These are phyloP conservation scores for Dothideomycetes sp. DNA, from an alignment of 2,329 filamentous ascomycete genomes.

Conservation along the genomic window DNA sequence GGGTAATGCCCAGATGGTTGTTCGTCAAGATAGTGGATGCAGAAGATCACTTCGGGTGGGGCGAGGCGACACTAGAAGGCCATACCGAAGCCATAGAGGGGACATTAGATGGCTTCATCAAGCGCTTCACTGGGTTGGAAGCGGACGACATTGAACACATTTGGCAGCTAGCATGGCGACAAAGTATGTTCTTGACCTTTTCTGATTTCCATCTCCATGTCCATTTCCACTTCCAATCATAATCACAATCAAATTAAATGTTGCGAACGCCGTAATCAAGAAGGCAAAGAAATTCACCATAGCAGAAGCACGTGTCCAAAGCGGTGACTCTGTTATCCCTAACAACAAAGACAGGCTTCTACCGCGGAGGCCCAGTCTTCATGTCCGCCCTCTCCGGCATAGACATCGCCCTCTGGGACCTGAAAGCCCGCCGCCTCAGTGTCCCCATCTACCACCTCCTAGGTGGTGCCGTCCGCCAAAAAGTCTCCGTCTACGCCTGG, in stretches of 20 bases:
- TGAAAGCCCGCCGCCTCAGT: conserved; percentile 54
- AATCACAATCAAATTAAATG: too few relatives aligned
- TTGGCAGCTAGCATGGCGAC: conserved; percentile 61
- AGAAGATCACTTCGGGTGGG: conserved; percentile 54
- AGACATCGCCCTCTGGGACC: conserved; percentile 68
- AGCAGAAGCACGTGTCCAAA: background rate
- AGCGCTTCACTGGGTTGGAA: conserved; percentile 52
- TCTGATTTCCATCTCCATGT: background rate
- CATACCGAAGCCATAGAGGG: conserved; percentile 65
- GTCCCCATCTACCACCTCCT: conserved; percentile 64
- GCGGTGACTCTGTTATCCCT: too few relatives aligned
- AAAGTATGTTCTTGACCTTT: conserved; percentile 14
- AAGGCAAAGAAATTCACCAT: background rate
- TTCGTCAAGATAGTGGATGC: conserved; percentile 66
- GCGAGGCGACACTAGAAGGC: conserved; percentile 61
- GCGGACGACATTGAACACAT: conserved; percentile 70
- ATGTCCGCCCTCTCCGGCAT: conserved; percentile 68
- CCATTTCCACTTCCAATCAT: too few relatives aligned
- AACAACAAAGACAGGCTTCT: conserved; percentile 43
- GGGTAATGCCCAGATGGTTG: conserved; percentile 63
- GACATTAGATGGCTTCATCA: conserved; percentile 53
- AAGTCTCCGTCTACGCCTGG: conserved; percentile 63
- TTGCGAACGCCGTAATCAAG: too few relatives aligned
- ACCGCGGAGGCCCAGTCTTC: conserved; percentile 64
- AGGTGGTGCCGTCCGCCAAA: conserved; percentile 60